Percentiles rank a stretch among this genome's conserved stretches.
These are phyloP conservation scores for Avena insularis DNA, from an alignment of 176 grass and related monocot species.

Conservation along the genomic window DNA sequence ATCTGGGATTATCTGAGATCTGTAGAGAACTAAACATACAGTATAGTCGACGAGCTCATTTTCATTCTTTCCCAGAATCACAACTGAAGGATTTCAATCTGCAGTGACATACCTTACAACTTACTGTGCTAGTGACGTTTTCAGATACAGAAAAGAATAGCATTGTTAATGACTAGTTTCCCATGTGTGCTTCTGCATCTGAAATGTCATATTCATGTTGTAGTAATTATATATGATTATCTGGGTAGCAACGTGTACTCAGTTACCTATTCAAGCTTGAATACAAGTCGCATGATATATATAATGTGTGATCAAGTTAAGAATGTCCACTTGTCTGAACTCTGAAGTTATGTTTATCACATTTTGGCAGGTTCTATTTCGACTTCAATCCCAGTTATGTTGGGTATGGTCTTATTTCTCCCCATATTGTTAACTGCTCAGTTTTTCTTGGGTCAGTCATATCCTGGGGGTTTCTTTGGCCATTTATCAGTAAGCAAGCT, in stretches of 20 bases:
- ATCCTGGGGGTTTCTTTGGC: conserved; percentile 62
- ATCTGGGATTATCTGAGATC: background rate
- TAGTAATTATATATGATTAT: background rate
- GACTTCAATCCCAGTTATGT: conserved; percentile 64
- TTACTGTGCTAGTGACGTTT: conserved; percentile 17
- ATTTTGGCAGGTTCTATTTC: conserved; percentile 52
- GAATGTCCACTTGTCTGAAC: background rate
- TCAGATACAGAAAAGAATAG: background rate
- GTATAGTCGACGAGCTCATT: background rate
- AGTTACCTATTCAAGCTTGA: conserved; percentile 13
- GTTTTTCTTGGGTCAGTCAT: conserved; percentile 58
- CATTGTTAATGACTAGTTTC: background rate
- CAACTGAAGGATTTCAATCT: conserved; percentile 15
- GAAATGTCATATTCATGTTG: background rate
- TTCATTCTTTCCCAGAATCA: background rate
- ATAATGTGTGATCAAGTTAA: background rate
- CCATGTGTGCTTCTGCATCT: background rate
- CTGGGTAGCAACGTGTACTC: background rate
- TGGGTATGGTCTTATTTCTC: conserved; percentile 61
- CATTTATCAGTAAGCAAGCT: conserved; percentile 47
- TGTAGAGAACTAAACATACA: background rate
- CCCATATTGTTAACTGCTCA: conserved; percentile 55
- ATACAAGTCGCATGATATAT: background rate
- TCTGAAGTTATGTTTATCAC: background rate
- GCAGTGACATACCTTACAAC: background rate